These are phyloP conservation scores for Onygenales sp. DNA, from an alignment of 2,329 filamentous ascomycete species.

Conservation along the genomic window DNA sequence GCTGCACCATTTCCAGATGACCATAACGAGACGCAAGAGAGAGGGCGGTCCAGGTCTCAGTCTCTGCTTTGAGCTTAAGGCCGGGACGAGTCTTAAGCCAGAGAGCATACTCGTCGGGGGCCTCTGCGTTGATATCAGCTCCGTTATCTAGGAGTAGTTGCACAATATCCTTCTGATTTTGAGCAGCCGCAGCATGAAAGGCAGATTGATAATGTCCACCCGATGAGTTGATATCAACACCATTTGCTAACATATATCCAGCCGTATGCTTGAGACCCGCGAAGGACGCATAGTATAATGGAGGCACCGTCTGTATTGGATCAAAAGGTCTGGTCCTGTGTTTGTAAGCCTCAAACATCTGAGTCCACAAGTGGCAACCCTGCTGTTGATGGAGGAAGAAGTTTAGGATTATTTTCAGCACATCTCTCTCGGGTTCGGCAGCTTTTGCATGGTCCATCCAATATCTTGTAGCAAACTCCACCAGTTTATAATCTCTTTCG, in stretches of 20 bases:
- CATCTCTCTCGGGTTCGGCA: constrained; percentile 6
- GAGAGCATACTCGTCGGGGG: too few relatives aligned
- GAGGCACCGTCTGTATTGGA: neutral
- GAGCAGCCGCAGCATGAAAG: constrained; percentile 6
- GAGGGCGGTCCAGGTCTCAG: neutral
- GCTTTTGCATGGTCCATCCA: constrained; percentile 11
- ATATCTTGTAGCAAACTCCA: constrained; percentile 9
- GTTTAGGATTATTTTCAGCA: constrained; percentile 8
- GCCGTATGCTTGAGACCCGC: constrained; percentile 5
- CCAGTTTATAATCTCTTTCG: constrained; percentile 8
- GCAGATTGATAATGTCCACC: constrained; percentile 6
- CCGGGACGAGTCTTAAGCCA: too few relatives aligned
- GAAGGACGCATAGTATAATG: constrained; percentile 10
- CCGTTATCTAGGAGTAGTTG: constrained; percentile 10
- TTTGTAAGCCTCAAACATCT: constrained; percentile 1
- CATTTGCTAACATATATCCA: constrained; percentile 6
- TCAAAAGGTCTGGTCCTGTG: neutral
- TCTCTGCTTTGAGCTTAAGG: neutral
- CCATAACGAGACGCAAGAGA: too few relatives aligned
- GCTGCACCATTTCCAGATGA: too few relatives aligned
- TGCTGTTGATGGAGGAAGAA: constrained; percentile 7
- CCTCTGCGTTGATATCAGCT: neutral
- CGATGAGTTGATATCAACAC: constrained; percentile 8
- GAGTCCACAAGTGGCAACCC: constrained; percentile 6
- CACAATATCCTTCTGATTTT: constrained; percentile 8